These are phyloP conservation scores for Hypsizygus ulmarius DNA, from an alignment of 1,284 basidiomycete species.

Conservation along the genomic window DNA sequence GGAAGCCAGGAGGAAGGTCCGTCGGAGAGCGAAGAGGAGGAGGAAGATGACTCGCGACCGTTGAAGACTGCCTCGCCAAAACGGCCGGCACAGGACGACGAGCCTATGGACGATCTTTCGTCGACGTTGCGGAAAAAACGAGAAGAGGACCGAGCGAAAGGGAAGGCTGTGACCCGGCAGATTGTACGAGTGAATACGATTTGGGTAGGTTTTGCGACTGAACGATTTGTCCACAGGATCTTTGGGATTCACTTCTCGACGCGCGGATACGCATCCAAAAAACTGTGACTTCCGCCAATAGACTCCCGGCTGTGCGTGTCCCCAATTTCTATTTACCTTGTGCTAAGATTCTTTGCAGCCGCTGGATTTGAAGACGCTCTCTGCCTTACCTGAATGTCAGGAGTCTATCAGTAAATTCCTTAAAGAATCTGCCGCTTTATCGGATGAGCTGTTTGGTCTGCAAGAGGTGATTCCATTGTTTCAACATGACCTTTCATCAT, in stretches of 20 bases:
- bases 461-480: conserved; percentile 48
- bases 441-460: conserved; percentile 65
- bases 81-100: conserved; percentile 5
- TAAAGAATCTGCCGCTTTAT: conserved; percentile 55
- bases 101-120: conserved; percentile 44
- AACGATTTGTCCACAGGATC: conserved; percentile 42
- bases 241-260: conserved; percentile 86
- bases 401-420: conserved; percentile 48
- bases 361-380: conserved; percentile 28
- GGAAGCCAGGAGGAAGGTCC: conserved; percentile 31
- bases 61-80: conserved; percentile 6
- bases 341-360: conserved; percentile 30
- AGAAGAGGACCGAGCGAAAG: conserved; percentile 69
- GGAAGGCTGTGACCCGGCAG: conserved; percentile 79
- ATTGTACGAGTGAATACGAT: conserved; percentile 52
- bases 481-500: not conserved
- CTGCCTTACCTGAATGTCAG: conserved; percentile 33
- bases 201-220: conserved; percentile 3
- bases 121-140: conserved; percentile 55
- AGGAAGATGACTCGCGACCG: conserved; percentile 14
- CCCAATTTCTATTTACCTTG: conserved; percentile 5
- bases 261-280: conserved; percentile 90
- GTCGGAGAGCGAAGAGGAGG: conserved; percentile 20
- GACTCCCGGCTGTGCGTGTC: conserved; percentile 51
- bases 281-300: conserved; percentile 60